A percentile compares a stretch with the other conserved stretches of the same genome.
Conservation (phyloP, 169 alveolate species). For the Amoebophrya sp. region DNA sequence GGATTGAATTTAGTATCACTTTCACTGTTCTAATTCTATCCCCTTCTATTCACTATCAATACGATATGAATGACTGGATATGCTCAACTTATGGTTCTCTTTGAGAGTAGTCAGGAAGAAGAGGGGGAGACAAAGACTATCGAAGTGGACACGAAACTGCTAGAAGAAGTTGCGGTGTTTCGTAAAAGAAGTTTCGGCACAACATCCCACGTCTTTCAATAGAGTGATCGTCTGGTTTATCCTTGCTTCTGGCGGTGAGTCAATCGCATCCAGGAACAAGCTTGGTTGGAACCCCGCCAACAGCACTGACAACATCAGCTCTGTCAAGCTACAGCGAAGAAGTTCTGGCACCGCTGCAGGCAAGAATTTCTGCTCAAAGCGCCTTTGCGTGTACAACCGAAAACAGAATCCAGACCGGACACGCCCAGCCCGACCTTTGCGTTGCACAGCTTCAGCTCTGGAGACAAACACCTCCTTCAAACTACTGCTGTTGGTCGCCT, state of each 20-base stretch:
- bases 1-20: too few species aligned
- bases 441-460: conserved; percentile 38
- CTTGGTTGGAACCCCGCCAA: background rate
- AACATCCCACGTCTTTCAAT: background rate
- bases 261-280: background rate
- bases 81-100: too few species aligned
- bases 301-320: conserved; percentile 36
- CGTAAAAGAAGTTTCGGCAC: too few species aligned
- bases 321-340: conserved; percentile 36
- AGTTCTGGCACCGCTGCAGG: conserved; percentile 35
- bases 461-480: conserved; percentile 43
- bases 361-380: conserved; percentile 36
- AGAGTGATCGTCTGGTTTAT: background rate
- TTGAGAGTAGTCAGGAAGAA: too few species aligned
- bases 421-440: conserved; percentile 43
- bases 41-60: too few species aligned
- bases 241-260: background rate
- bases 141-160: too few species aligned
- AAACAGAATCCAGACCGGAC: conserved; percentile 41
- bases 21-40: too few species aligned
- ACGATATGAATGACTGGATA: too few species aligned
- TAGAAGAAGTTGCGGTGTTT: too few species aligned
- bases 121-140: too few species aligned
- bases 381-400: conserved; percentile 33
- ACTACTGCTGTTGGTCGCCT: conserved; percentile 37